Conservation (phyloP, 371 early-diverging fungal species). For the Actinomucor elegans region DNA sequence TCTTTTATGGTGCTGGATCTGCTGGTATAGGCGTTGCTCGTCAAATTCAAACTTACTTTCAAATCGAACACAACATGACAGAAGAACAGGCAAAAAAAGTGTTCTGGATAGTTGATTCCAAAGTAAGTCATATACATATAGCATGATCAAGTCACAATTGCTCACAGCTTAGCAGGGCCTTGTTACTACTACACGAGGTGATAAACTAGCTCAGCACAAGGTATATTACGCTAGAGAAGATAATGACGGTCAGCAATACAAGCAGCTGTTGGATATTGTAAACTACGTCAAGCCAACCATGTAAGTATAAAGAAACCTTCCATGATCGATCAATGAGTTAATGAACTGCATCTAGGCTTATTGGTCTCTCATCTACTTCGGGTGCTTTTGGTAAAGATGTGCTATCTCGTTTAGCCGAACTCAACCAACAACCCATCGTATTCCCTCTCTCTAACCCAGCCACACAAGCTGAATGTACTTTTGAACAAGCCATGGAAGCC, state of each 20-base stretch:
- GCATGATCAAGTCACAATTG: not conserved
- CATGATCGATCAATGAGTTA: not conserved
- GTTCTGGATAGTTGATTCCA: conserved; percentile 91
- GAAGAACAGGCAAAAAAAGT: conserved; percentile 74
- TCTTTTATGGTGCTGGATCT: conserved; percentile 89
- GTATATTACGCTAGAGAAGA: conserved; percentile 80
- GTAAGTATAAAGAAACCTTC: conserved; percentile 50
- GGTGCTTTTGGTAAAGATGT: conserved; percentile 73
- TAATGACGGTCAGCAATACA: conserved; percentile 73
- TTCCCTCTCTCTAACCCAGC: conserved; percentile 93
- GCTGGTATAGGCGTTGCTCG: conserved; percentile 93
- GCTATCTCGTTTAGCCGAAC: conserved; percentile 62
- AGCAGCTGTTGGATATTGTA: conserved; percentile 66
- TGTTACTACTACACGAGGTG: conserved; percentile 82
- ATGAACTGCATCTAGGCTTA: conserved; percentile 52
- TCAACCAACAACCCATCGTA: conserved; percentile 86
- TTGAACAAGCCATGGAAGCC: conserved; percentile 80
- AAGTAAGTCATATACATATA: not conserved
- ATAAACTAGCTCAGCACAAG: conserved; percentile 83
- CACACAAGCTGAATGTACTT: conserved; percentile 90
- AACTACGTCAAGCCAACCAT: conserved; percentile 54
- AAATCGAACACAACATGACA: conserved; percentile 62
- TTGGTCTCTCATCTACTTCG: conserved; percentile 80
- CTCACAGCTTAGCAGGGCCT: conserved; percentile 49
- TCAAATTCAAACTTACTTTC: conserved; percentile 79